Evolutionary conservation across 495 filamentous ascomycete genomes (phyloP), one percentile per base, ranked within the genome.

Genomic region (Tuber umbilicatum): DNA sequence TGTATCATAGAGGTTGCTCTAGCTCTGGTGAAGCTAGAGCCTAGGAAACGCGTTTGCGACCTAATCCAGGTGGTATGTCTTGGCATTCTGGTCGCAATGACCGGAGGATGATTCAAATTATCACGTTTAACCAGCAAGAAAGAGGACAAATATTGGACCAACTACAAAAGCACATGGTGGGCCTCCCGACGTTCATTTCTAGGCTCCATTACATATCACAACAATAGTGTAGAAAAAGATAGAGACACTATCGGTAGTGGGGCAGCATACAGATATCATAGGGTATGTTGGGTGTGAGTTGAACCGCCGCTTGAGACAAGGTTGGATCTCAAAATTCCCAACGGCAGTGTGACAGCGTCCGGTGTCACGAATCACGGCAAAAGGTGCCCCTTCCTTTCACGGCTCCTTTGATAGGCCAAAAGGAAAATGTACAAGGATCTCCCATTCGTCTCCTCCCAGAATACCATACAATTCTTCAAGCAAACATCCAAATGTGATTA

Each of bases 341-440:
- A 35, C 35, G 39, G 72, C 45, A 64, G 64, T 70, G 70, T 69
- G 70, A 64, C 73, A 78, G 76, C 74, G 76, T 76, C 76, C 70
- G 73, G 76, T 78, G 76, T 76, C 76, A 78, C 77, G 71, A 76
- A 78, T 78, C 71, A 60, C 75, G 71, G 77, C 69, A 79, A 79
- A 78, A 74, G 74, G 75, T 72, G 74, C 75, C 69, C 77, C 74
- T 71, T 55, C 60, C 69, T 47, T 16, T 9, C 0, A 64, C 27
- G 12, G 55, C 27, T 64, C 5, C 55, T 64, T 19, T 35, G 55
- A 64, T 35, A 64, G 2, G 27, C 55, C 55, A 64, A 35, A 64
- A 31, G 2, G n/a, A 64, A 64, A 31, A 35, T 31, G 55, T 31
- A 35, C 55, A 64, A 64, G 55, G 55, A 27, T 35, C 27, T 35